Conservation (phyloP, 768 basidiomycete species). For the Suillus subalutaceus region DNA sequence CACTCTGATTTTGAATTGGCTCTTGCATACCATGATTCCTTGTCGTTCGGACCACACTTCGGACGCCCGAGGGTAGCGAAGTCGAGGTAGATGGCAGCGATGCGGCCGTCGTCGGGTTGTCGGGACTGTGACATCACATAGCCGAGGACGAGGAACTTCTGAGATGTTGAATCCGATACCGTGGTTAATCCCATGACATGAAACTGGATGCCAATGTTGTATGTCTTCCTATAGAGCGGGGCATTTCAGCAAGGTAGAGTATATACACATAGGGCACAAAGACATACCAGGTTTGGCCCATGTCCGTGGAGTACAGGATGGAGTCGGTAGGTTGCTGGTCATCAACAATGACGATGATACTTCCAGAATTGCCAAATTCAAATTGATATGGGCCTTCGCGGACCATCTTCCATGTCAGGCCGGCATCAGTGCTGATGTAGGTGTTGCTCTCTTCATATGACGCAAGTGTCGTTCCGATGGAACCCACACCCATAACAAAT, state of each 20-base stretch:
- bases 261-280: not conserved
- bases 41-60: conserved; percentile 72
- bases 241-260: conserved; percentile 7
- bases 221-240: conserved; percentile 55
- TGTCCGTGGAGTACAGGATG: conserved; percentile 79
- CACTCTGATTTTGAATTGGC: conserved; percentile 64
- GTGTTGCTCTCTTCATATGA: conserved; percentile 90
- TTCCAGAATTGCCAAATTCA: conserved; percentile 91
- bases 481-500: conserved; percentile 95
- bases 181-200: conserved; percentile 82
- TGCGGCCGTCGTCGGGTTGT: conserved; percentile 51
- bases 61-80: conserved; percentile 69
- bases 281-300: conserved; percentile 80
- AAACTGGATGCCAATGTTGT: conserved; percentile 69
- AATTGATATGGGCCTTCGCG: conserved; percentile 83
- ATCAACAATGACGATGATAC: conserved; percentile 78
- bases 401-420: conserved; percentile 83
- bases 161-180: conserved; percentile 92
- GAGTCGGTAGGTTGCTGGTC: conserved; percentile 78
- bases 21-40: conserved; percentile 88
- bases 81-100: conserved; percentile 80
- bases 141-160: conserved; percentile 91
- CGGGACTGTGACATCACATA: conserved; percentile 69
- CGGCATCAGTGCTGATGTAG: conserved; percentile 90
- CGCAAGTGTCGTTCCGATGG: conserved; percentile 66